These are phyloP conservation scores for Zygosaccharomyces sapae DNA, from an alignment of 1,139 yeast genomes.

Conservation along the genomic window DNA sequence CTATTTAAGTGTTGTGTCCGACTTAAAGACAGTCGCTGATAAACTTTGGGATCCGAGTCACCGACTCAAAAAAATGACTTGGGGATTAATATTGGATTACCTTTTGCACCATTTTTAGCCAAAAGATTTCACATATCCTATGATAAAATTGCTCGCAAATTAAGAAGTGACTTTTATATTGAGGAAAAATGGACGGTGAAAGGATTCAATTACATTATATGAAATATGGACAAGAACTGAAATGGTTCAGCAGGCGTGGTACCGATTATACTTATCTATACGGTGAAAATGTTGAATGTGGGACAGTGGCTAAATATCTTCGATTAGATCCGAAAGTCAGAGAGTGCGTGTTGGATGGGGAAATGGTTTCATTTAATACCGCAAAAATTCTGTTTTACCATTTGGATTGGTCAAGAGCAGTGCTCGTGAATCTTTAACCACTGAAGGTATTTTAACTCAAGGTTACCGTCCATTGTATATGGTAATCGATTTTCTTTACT, in stretches of 20 bases:
- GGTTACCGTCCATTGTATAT: conserved; percentile 56
- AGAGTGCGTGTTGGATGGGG: conserved; percentile 72
- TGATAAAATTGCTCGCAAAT: conserved; percentile 44
- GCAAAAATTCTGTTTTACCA: conserved; percentile 58
- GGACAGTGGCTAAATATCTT: conserved; percentile 59
- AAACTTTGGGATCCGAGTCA: conserved; percentile 49
- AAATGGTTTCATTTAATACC: conserved; percentile 85
- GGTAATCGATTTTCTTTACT: conserved; percentile 65
- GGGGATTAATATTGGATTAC: conserved; percentile 45
- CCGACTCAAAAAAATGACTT: conserved; percentile 46
- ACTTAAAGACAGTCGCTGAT: conserved; percentile 58
- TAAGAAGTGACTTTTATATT: conserved; percentile 55
- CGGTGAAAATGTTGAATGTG: conserved; percentile 54
- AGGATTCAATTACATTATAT: conserved; percentile 67
- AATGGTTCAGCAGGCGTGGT: conserved; percentile 65
- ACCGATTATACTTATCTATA: conserved; percentile 71
- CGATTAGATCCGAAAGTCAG: conserved; percentile 44
- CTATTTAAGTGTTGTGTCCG: conserved; percentile 63
- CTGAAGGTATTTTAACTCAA: conserved; percentile 35
- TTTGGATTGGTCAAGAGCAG: conserved; percentile 75
- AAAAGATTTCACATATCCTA: conserved; percentile 49
- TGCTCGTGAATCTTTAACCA: conserved; percentile 41
- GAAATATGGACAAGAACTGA: conserved; percentile 42
- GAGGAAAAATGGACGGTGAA: conserved; percentile 97
- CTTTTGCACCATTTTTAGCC: conserved; percentile 73